A percentile compares a stretch with the other conserved stretches of the same genome.
Evolutionary conservation across 2,329 filamentous ascomycete species (phyloP).

Genomic region (Fusarium albidum): DNA sequence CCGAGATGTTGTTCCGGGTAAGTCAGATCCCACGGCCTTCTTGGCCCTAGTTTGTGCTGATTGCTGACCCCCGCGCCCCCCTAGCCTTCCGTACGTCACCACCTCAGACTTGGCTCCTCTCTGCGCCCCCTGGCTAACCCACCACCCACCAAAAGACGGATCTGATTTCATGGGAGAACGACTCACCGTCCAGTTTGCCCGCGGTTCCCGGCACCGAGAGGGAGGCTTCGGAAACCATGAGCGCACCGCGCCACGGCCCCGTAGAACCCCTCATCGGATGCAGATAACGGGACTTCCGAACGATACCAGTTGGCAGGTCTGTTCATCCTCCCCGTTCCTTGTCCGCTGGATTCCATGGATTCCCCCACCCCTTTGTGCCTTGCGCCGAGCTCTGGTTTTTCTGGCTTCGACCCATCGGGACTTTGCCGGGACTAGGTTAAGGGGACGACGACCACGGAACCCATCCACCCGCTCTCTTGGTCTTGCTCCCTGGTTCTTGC

Average conservation of each 20-base stretch:
- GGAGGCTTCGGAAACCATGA: slow-evolving; percentile 61
- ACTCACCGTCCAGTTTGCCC: slow-evolving; percentile 96
- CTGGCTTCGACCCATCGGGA: slow-evolving; percentile 40
- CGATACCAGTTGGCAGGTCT: slow-evolving; percentile 99
- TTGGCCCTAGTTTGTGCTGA: slow-evolving; percentile 33
- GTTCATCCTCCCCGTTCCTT: slow-evolving; percentile 71
- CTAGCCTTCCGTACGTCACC: slow-evolving; percentile 69
- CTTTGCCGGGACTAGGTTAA: slow-evolving; percentile 38
- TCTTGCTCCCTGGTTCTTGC: slow-evolving; percentile 44
- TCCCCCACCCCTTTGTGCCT: slow-evolving; percentile 40
- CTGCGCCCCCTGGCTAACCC: slow-evolving; percentile 37
- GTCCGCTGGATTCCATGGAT: slow-evolving; percentile 55
- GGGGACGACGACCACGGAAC: slow-evolving; percentile 41
- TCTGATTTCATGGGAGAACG: slow-evolving; percentile 98
- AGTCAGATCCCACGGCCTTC: slow-evolving; percentile 45
- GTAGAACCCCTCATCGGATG: slow-evolving; percentile 96
- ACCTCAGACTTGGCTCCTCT: slow-evolving; percentile 16
- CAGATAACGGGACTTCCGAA: slow-evolving; percentile 94
- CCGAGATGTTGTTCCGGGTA: slow-evolving; percentile 97
- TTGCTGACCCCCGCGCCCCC: slow-evolving; percentile 35
- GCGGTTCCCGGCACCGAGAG: slow-evolving; percentile 74
- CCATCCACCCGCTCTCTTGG: slow-evolving; percentile 35
- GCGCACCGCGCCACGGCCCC: slow-evolving; percentile 74
- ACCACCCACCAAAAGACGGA: slow-evolving; percentile 72
- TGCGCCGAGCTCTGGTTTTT: slow-evolving; percentile 43